Evolutionary conservation across 2,329 filamentous ascomycete species (phyloP), one percentile per base, ranked within the genome.

Genomic region (Aspergillus versicolor): DNA sequence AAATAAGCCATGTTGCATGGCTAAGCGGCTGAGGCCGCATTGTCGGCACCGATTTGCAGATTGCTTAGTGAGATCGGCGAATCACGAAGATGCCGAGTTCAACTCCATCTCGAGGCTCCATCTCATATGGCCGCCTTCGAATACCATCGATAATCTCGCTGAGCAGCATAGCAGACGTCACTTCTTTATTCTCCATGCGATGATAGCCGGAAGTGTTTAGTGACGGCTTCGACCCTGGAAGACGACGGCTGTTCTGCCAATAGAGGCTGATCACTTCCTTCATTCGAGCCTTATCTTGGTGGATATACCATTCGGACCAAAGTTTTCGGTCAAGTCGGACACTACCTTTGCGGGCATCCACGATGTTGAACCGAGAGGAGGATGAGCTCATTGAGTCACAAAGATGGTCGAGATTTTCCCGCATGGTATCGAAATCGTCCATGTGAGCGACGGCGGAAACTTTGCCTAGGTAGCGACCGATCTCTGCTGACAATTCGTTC

Each of bases 271-370:
- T 67, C 5, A 81, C 74, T 30, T 82, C 80, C 58, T 83, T 79
- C 50, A 87, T 81, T 13, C 84, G 78, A 11, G 80, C 75, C 63
- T 84, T 84, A 67, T 88, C 85, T 65, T 88, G 85, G 65, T 85
- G 83, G 45, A 84, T 80, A 77, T 83, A 88, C 85, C 84, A 87
- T 55, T 86, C 81, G 32, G 80, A 78, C 85, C 85, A 88, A 2
- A 81, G 76, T 19, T 77, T 73, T 27, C 83, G 76, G 51, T 81
- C 78, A 3, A 87, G 71, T 1, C 73, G 63, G 15, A 83, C 78
- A 53, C 78, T 76, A 40, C 83, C 77, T 58, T 77, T 81, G 4
- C 79, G 75, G 2, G 83, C 75, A 61, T 85, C 79, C 1, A 81
- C 73, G 3, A 85, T 60, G 21, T 71, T 67, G 60, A 77, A 81